Base-by-base conservation (phyloP, 75 land plant species). In the Gnetum montanum region DNA sequence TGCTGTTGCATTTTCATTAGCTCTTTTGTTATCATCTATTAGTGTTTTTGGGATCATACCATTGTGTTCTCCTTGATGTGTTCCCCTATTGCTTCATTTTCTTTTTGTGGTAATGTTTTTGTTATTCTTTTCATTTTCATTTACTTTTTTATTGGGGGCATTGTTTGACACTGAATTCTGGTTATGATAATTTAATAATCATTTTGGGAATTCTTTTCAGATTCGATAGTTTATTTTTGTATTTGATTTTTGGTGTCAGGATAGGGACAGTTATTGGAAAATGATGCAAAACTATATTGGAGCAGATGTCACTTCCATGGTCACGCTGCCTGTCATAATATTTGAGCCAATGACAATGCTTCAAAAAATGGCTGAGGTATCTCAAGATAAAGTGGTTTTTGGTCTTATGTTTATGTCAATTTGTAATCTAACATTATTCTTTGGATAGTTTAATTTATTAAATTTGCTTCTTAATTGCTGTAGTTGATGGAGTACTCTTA, bases 301-400 rank as follows among this genome's bases (percentile, higher is more conserved):
- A n/a, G 69, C 97, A 30, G 99, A 95, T 74, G 71, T 95, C 31
- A 90, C 99, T 4, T 95, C 99, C 40, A 76, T 95, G 88, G 99
- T 95, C 40, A 86, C 97, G 20, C 89, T 95, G 47, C 99, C 99
- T 13, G 99, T 95, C 13, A 43, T 90, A 19, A 95, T 95, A 26
- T 86, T 90, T 73, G 97, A 95, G 70, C 99, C 99, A 38, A 95
- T 95, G 99, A 95, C 99, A 2, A 95, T 84, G 97, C 74, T 95
- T 59, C 99, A 90, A 68, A 95, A 76, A 63, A 91, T 91, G 82
- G 97, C 99, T 18, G 99, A 95, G 91, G 99, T 90, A 67, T 38
- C 58, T 59, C 3, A 12, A 29, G n/a, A n/a, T n/a, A 57, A 22
- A 11, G 12, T 27, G 19, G 47, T 4, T 20, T 20, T 49, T 8